Conservation (phyloP, 768 basidiomycete species). For the Macrolepiota dolichaula region DNA sequence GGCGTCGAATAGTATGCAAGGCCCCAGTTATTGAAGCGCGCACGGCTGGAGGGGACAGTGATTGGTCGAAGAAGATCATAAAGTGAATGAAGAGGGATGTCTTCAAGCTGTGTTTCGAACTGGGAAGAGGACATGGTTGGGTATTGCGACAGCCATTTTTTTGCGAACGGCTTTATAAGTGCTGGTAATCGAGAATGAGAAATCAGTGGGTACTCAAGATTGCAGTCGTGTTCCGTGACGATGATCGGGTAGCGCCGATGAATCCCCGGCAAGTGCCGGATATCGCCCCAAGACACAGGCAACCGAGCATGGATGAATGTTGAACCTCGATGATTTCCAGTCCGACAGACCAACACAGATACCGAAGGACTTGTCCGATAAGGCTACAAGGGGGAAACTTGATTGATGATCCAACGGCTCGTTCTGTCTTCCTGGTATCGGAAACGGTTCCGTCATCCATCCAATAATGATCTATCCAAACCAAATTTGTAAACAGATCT, state of each 20-base stretch:
- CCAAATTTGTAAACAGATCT: not conserved
- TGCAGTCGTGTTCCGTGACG: conserved; percentile 19
- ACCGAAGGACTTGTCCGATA: conserved; percentile 21
- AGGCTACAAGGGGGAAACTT: conserved; percentile 13
- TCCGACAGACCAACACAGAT: conserved; percentile 11
- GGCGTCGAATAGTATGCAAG: conserved; percentile 72
- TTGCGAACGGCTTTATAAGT: conserved; percentile 34
- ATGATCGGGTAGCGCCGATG: conserved; percentile 16
- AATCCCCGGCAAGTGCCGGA: conserved; percentile 6
- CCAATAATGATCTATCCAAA: not conserved
- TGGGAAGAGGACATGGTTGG: conserved; percentile 32
- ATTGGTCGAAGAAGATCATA: conserved; percentile 53
- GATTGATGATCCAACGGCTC: conserved; percentile 3
- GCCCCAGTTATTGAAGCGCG: conserved; percentile 84
- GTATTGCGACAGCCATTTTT: conserved; percentile 23
- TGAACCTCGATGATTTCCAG: conserved; percentile 6
- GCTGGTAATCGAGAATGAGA: conserved; percentile 19
- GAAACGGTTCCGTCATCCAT: not conserved
- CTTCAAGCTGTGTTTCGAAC: conserved; percentile 28
- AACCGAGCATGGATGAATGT: conserved; percentile 7
- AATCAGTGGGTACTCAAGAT: conserved; percentile 12
- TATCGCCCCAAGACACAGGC: not conserved
- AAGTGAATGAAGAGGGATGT: conserved; percentile 44
- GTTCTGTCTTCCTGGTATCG: not conserved
- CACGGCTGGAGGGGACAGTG: conserved; percentile 39